Base-by-base conservation (phyloP, 139 green algal species). In the Chlamydomonas incerta region DNA sequence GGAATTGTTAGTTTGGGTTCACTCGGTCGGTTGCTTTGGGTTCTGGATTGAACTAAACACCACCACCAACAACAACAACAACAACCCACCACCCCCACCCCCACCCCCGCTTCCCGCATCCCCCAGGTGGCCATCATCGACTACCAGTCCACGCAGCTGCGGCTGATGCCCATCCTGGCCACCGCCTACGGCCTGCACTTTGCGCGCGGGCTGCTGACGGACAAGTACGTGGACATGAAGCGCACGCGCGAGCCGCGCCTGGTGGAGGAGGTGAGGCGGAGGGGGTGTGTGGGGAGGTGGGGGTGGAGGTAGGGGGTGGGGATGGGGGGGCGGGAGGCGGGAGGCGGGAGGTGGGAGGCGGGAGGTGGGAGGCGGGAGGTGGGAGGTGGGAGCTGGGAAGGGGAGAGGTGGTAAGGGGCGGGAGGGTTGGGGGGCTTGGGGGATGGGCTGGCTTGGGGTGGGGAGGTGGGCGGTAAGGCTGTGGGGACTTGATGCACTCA, bases 131-230 rank as follows among this genome's bases (percentile, higher is more conserved):
- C 92, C 24, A 90, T 97, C 74, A 90, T 98, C 76, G 95, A 98
- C 92, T 98, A 98, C 89, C 86, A 89, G 85, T 93, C 84, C 79
- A 94, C 95, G 67, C 95, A 97, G 89, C 69, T 89, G 76, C 83
- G 80, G 85, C 90, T 98, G 71, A 94, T 98, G 87, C 95, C 95
- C 20, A 87, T 96, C 88, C 90, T 98, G 80, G 93, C 95, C 67
- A 95, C 91, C 41, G 79, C 74, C 37, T 98, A 98, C 83, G 93
- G 86, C 34, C 90, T 97, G 50, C 89, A 93, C 89, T 96, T 96
- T 68, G 90, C 93, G 28, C 91, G 90, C 41, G 77, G 68, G 57
- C 58, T 90, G 24, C 60, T 90, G 35, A 71, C 88, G 73, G 55
- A 86, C 5, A 84, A 88, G 66, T 97, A 97, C 81, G 83, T 71